phyloP scores from a whole-genome alignment of 1,284 basidiomycete species.

The Cutaneotrichosporon dermatis region DNA sequence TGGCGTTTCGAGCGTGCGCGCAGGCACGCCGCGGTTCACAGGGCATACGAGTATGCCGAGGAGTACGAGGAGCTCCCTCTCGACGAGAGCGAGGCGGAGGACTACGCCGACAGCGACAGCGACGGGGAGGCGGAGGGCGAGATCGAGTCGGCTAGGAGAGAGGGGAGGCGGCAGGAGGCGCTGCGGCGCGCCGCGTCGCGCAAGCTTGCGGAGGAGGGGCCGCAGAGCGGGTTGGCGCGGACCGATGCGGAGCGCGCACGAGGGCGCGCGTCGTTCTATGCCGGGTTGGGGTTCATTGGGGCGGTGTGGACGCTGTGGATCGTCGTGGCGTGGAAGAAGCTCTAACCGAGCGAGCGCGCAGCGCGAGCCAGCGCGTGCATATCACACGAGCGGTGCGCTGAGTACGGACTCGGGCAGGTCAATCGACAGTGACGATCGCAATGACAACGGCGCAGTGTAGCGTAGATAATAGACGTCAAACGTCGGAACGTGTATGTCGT shows the following conservation, averaged over 20 bases:
- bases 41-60: conserved; percentile 2
- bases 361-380: no score
- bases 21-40: background rate
- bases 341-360: conserved; percentile 5
- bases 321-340: conserved; percentile 51
- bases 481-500: background rate
- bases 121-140: conserved; percentile 7
- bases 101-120: conserved; percentile 8
- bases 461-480: background rate
- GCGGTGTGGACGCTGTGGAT: conserved; percentile 65
- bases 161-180: background rate
- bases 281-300: conserved; percentile 53
- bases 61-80: conserved; percentile 28
- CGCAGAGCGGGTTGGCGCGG: conserved; percentile 19
- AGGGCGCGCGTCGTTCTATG: conserved; percentile 20
- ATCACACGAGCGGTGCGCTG: no score
- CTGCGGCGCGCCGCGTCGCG: background rate
- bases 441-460: background rate
- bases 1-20: conserved; percentile 46
- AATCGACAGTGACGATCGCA: background rate
- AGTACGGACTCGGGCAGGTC: no score
- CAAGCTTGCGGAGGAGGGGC: conserved; percentile 9
- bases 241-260: conserved; percentile 16
- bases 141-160: background rate
- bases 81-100: conserved; percentile 18